A percentile compares a stretch with the other conserved stretches of the same genome.
Conservation (phyloP, 2,329 filamentous ascomycete genomes). For the Teratosphaeria destructans region DNA sequence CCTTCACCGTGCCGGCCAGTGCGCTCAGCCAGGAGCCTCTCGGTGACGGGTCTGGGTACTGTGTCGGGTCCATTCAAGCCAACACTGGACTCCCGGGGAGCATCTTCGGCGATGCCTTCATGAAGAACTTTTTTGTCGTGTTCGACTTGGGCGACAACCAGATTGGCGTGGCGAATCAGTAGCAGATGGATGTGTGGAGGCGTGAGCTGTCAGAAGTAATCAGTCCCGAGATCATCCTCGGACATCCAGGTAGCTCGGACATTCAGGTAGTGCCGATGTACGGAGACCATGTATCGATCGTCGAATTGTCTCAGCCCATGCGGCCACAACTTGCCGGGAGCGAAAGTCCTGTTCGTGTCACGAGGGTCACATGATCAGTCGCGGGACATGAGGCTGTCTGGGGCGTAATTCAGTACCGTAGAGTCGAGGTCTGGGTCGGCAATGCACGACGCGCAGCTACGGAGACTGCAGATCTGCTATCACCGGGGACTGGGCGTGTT, state of each 20-base stretch:
- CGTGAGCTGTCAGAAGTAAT: neutral
- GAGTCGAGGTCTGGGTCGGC: too few species aligned
- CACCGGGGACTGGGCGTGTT: too few species aligned
- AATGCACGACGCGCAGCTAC: too few species aligned
- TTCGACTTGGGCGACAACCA: slow-evolving; percentile 46
- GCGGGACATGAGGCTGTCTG: neutral
- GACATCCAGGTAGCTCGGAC: neutral
- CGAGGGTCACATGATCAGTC: too few species aligned
- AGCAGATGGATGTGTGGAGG: slow-evolving; percentile 25
- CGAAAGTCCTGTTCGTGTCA: too few species aligned
- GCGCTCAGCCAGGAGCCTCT: slow-evolving; percentile 46
- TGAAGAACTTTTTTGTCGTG: slow-evolving; percentile 67
- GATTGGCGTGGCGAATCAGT: slow-evolving; percentile 35
- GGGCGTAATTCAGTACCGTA: too few species aligned
- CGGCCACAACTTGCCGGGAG: too few species aligned
- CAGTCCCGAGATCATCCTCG: neutral
- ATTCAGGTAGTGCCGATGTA: neutral
- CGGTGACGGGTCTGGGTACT: slow-evolving; percentile 34
- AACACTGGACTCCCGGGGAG: slow-evolving; percentile 47
- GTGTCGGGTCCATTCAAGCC: slow-evolving; percentile 68
- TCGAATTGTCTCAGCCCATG: neutral
- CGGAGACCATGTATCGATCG: neutral
- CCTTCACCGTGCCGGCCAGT: slow-evolving; percentile 42
- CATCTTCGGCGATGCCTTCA: slow-evolving; percentile 62
- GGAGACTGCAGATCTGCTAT: too few species aligned